Conservation (phyloP, 2,329 filamentous ascomycete genomes). For the Apiospora kogelbergensis region DNA sequence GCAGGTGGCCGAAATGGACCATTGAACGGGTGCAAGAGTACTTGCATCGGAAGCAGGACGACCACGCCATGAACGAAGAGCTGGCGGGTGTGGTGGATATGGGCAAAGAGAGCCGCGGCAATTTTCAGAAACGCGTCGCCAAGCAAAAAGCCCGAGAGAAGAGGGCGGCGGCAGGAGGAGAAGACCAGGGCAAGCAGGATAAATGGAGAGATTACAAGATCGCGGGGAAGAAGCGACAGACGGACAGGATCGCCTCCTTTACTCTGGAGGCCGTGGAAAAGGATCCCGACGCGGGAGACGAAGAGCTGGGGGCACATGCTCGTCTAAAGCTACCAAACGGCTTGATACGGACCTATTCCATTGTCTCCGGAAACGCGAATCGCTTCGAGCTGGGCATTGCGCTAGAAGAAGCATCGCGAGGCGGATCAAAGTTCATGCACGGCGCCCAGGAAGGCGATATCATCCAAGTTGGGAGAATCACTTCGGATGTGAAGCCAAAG, state of each 20-base stretch:
- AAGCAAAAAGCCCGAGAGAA: slow-evolving; percentile 39
- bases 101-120: slow-evolving; percentile 46
- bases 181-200: slow-evolving; percentile 40
- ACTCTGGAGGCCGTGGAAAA: slow-evolving; percentile 46
- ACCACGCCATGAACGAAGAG: slow-evolving; percentile 51
- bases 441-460: slow-evolving; percentile 45
- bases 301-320: slow-evolving; percentile 49
- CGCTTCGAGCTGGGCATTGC: slow-evolving; percentile 58
- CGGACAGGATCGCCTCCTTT: slow-evolving; percentile 50
- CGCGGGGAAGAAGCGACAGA: slow-evolving; percentile 50
- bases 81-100: slow-evolving; percentile 52
- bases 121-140: slow-evolving; percentile 52
- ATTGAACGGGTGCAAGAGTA: slow-evolving; percentile 64
- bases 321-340: slow-evolving; percentile 57
- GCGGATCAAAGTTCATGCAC: slow-evolving; percentile 63
- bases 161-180: slow-evolving; percentile 20
- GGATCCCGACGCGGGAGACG: slow-evolving; percentile 31
- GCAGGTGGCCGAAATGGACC: slow-evolving; percentile 60
- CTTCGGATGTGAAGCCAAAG: slow-evolving; percentile 45
- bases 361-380: slow-evolving; percentile 50
- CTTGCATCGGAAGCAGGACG: slow-evolving; percentile 53
- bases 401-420: slow-evolving; percentile 53
- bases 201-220: slow-evolving; percentile 48
- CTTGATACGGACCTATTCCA: slow-evolving; percentile 59
- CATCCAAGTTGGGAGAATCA: slow-evolving; percentile 52